These are phyloP conservation scores for maize (Zea mays) DNA, from an alignment of 176 grass and related monocot genomes.

Conservation along the genomic window Zm-B73-REFERENCE-NAM-5.0 NC_050103.1:86644001-86644500, in stretches of 20 bases:
- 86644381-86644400: conserved; percentile 86
- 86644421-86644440: conserved; percentile 26
- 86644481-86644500: conserved; percentile 22
- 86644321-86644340: conserved; percentile 38
- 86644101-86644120: conserved; percentile 37
- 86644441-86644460: conserved; percentile 21
- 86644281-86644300: conserved; percentile 40
- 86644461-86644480: not conserved
- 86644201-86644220: conserved; percentile 79
- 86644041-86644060: conserved; percentile 31
- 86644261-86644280: conserved; percentile 38
- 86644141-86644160: conserved; percentile 50
- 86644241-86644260: conserved; percentile 36
- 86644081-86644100: conserved; percentile 25
- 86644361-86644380: conserved; percentile 45
- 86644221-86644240: conserved; percentile 31
- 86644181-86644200: conserved; percentile 43
- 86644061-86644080: conserved; percentile 7
- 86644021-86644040: conserved; percentile 41
- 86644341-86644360: conserved; percentile 24
- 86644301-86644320: conserved; percentile 41
- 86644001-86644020: conserved; percentile 33
- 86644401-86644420: conserved; percentile 54
- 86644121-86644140: conserved; percentile 28
- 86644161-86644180: conserved; percentile 27